phyloP scores from a whole-genome alignment of 2,329 filamentous ascomycete species.

The Pseudogymnoascus sp. region DNA sequence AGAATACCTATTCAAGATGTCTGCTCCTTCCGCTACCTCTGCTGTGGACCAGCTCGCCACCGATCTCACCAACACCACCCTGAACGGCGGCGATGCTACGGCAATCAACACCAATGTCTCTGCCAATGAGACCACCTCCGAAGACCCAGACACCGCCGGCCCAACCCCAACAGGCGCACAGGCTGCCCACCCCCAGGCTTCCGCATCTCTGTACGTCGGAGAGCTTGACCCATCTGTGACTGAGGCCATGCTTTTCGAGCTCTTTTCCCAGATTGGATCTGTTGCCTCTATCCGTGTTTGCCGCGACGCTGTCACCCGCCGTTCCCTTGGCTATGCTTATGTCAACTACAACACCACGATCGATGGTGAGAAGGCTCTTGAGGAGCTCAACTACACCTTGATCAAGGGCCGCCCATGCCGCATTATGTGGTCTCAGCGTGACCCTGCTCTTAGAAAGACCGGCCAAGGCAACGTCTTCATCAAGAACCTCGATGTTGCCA shows the following conservation, averaged over 20 bases:
- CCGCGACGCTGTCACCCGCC: constrained; percentile 96
- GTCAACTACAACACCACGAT: constrained; percentile 99
- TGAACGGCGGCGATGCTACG: constrained; percentile 61
- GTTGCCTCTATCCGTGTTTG: constrained; percentile 99
- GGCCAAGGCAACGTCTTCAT: constrained; percentile 99
- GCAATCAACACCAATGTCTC: constrained; percentile 68
- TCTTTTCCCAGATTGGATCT: constrained; percentile 98
- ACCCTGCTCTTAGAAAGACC: constrained; percentile 97
- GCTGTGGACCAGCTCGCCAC: constrained; percentile 74
- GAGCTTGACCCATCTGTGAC: constrained; percentile 97
- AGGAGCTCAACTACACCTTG: constrained; percentile 98
- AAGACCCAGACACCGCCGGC: constrained; percentile 56
- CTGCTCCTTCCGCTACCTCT: constrained; percentile 48
- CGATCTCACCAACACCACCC: constrained; percentile 65
- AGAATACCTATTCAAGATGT: constrained; percentile 43
- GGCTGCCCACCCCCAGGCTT: constrained; percentile 75
- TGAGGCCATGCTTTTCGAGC: constrained; percentile 99
- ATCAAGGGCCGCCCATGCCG: constrained; percentile 99
- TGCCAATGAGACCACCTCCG: constrained; percentile 43
- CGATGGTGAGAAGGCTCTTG: constrained; percentile 95
- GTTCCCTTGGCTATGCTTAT: constrained; percentile 97
- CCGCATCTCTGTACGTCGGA: constrained; percentile 96
- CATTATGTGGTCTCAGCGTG: constrained; percentile 99
- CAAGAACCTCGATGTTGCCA: constrained; percentile 98
- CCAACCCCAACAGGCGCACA: constrained; percentile 63